Evolutionary conservation across 2,329 filamentous ascomycete species (phyloP), one percentile per base, ranked within the genome.

Genomic region (Calonectria crousiana): DNA sequence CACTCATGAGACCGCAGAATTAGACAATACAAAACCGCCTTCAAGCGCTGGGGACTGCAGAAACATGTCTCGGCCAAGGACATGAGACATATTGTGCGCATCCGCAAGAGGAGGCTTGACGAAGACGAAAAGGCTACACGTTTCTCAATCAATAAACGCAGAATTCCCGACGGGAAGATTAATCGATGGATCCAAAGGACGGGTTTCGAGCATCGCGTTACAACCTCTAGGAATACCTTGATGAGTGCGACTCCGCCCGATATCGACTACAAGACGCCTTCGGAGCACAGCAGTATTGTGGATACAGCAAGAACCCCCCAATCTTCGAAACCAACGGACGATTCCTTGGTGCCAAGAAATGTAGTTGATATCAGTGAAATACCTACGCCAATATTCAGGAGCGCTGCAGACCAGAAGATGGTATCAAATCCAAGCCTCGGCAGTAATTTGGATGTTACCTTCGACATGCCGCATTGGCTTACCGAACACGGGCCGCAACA

Each of bases 1-100:
- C 6, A 34, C 56, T 60, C n/a, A 60, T 60, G 4, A 41, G 34
- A 28, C 36, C 11, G 41, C 14, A 60, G 56, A n/a, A 60, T 6
- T 11, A 60, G 38, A 11, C 60, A 65, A 18, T 65, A 65, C 20
- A 65, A 65, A 28, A 65, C 26, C 6, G 60, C 60, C 6, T 65
- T 65, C 38, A 65, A 65, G 60, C 36, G 60, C 44, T 65, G 60
- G 60, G 60, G 60, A 6, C 30, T 65, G 20, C 60, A 65, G 38
- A 65, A 65, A 32, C 36, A 65, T 65, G 38, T 47, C 6, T 65
- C 60, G 18, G 60, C 36, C 26, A 65, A n/a, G 28, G 38, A 47
- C 20, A 65, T 65, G 60, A 38, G 60, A 9, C 60, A 65, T 23
- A 65, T 65, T 2, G 38, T 65, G 16, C 60, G 60, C 23, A 65